Evolutionary conservation across 164 flowering plant species (phyloP).

Genomic region (Taxillus chinensis): DNA sequence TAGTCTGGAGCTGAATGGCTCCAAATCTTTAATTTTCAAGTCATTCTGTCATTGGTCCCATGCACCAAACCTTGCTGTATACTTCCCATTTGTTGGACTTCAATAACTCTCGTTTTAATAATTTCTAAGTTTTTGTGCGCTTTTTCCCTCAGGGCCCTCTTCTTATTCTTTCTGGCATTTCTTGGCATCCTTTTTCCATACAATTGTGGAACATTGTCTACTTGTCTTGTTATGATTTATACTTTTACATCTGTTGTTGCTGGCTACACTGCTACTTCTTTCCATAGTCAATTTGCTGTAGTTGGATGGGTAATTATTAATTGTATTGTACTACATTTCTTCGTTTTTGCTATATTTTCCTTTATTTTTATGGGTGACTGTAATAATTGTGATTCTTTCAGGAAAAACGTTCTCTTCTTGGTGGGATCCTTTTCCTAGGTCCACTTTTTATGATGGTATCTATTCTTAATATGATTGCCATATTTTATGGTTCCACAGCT

Average conservation of each 20-base stretch:
- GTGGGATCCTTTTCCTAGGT: conserved; percentile 49
- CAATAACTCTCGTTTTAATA: too few relatives aligned
- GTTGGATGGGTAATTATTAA: conserved; percentile 44
- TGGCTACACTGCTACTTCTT: conserved; percentile 59
- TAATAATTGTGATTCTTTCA: conserved; percentile 22
- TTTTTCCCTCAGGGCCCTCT: conserved; percentile 32
- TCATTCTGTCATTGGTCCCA: not conserved
- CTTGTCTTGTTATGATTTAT: conserved; percentile 40
- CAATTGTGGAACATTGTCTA: conserved; percentile 47
- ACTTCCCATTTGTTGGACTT: not conserved
- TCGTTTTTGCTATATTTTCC: not conserved
- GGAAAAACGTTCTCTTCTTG: conserved; percentile 43
- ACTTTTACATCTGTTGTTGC: conserved; percentile 57
- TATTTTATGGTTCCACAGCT: conserved; percentile 46
- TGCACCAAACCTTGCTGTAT: not conserved
- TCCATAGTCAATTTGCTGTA: conserved; percentile 41
- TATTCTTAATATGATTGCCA: conserved; percentile 47
- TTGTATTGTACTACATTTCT: not conserved
- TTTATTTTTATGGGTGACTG: not conserved
- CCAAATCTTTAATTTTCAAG: not conserved
- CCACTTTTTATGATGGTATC: conserved; percentile 40
- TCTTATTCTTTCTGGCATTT: conserved; percentile 40
- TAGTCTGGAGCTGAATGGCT: not conserved
- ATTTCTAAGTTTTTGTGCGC: not conserved
- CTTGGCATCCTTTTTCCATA: conserved; percentile 58